Evolutionary conservation across 169 alveolate species (phyloP).

Genomic region (Plasmodium reichenowi): DNA sequence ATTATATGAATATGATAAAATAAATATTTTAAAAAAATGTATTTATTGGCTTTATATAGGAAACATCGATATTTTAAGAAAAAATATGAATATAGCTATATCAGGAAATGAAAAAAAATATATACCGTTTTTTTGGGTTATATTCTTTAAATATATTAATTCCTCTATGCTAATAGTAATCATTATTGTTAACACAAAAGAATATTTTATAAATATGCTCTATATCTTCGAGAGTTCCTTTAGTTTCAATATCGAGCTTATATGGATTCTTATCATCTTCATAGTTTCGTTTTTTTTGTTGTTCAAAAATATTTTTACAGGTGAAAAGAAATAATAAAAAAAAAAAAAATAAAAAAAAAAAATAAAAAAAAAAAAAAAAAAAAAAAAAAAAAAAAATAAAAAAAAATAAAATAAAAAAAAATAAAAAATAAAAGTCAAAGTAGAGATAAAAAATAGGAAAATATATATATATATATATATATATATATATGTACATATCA

Average conservation of each 20-base stretch:
- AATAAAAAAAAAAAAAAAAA: background rate
- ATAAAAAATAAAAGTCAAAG: background rate
- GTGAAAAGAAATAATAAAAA: background rate
- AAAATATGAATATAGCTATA: conserved; percentile 62
- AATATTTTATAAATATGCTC: conserved; percentile 43
- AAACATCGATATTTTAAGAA: conserved; percentile 49
- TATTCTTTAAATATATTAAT: conserved; percentile 55
- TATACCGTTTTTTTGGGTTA: conserved; percentile 61
- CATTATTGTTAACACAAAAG: conserved; percentile 32
- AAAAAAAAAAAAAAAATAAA: background rate
- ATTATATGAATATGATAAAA: background rate
- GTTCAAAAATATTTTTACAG: conserved; percentile 21
- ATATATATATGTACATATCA: background rate
- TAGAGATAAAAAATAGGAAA: background rate
- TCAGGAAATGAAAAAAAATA: conserved; percentile 58
- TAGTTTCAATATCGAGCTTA: conserved; percentile 36
- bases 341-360: background rate
- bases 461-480: background rate
- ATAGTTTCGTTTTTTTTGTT: conserved; percentile 7
- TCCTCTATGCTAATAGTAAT: conserved; percentile 53
- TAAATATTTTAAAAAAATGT: conserved; percentile 52
- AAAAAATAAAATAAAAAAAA: background rate
- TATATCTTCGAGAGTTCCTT: conserved; percentile 22
- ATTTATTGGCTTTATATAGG: conserved; percentile 70
- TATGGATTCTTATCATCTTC: conserved; percentile 28